A percentile compares a stretch with the other conserved stretches of the same genome.
Evolutionary conservation across 164 flowering plant species (phyloP).

Genomic region (Chloranthus sessilifolius): DNA sequence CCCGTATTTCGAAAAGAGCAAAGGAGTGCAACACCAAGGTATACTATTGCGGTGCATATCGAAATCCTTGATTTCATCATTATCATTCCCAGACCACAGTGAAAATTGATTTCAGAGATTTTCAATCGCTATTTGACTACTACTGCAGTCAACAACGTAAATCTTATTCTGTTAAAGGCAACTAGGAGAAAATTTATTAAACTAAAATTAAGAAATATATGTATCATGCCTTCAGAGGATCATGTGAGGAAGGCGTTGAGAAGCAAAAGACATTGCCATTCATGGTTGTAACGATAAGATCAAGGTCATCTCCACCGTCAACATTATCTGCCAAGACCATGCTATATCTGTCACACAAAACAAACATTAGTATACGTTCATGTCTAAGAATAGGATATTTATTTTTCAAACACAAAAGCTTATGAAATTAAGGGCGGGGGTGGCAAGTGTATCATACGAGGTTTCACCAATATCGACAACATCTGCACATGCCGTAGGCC

Average conservation of each 20-base stretch:
- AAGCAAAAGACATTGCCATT: slow-evolving; percentile 99
- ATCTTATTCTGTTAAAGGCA: no score
- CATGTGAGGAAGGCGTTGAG: slow-evolving; percentile 86
- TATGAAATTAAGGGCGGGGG: background rate
- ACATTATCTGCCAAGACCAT: slow-evolving; percentile 98
- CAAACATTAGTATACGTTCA: background rate
- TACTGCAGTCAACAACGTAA: no score
- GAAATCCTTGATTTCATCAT: no score
- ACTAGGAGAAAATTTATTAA: no score
- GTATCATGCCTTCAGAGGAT: slow-evolving; percentile 84
- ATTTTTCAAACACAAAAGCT: background rate
- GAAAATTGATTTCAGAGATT: no score
- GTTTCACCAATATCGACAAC: slow-evolving; percentile 99
- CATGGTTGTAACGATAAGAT: slow-evolving; percentile 96
- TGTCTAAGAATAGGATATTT: background rate
- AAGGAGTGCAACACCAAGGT: no score
- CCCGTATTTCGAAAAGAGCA: no score
- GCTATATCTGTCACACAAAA: slow-evolving; percentile 67
- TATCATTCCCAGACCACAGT: no score
- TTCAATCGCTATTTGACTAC: no score
- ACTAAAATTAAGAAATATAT: no score
- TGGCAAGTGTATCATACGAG: slow-evolving; percentile 51
- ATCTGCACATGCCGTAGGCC: slow-evolving; percentile 93
- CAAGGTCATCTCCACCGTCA: slow-evolving; percentile 99
- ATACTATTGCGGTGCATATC: no score